Evolutionary conservation across 176 grass and related monocot species (phyloP), one percentile per base, ranked within the genome.

Genomic region (bread wheat (Triticum aestivum)): DNA sequence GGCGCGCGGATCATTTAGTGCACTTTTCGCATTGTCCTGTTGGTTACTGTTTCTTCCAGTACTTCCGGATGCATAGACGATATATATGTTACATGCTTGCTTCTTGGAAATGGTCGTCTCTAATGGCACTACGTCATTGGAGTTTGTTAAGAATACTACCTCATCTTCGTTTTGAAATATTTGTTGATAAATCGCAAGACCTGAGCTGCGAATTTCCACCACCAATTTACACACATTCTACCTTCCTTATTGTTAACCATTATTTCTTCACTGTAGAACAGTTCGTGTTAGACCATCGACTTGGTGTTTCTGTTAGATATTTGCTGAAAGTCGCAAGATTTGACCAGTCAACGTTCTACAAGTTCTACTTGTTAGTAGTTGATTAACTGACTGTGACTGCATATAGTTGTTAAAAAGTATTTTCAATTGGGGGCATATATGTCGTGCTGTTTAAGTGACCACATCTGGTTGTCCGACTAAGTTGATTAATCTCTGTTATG

Each of bases 251-350:
- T 71, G 69, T 49, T 30, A 64, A 79, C 39, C 73, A 54, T 8
- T 30, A 51, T 21, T 33, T 27, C 11, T 69, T 80, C 84, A 37
- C 54, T 13, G 5, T 23, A 35, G 17, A 75, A 73, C 14, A 34
- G 17, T 52, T 51, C 51, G n/a, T 44, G 38, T 42, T 88, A 54
- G 69, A 81, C 68, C 83, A 39, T 27, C 76, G 47, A 42, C 32
- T 77, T 91, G 49, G 77, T 51, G 69, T 39, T 18, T 69, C 34
- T 80, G 11, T 75, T 75, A 75, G 61, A 75, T 77, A 33, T 81
- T 85, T 77, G 23, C 23, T 85, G 49, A 56, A 75, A 21, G 39
- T 64, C 41, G 9, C 58, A 38, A 84, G 8, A 21, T 62, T 84
- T 76, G 69, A 82, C 61, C 41, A 71, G 51, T 63, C 80, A 52